Percentiles rank a stretch among this genome's conserved stretches.
phyloP scores from a whole-genome alignment of 2,329 filamentous ascomycete species.

The Colletotrichum australisinense region DNA sequence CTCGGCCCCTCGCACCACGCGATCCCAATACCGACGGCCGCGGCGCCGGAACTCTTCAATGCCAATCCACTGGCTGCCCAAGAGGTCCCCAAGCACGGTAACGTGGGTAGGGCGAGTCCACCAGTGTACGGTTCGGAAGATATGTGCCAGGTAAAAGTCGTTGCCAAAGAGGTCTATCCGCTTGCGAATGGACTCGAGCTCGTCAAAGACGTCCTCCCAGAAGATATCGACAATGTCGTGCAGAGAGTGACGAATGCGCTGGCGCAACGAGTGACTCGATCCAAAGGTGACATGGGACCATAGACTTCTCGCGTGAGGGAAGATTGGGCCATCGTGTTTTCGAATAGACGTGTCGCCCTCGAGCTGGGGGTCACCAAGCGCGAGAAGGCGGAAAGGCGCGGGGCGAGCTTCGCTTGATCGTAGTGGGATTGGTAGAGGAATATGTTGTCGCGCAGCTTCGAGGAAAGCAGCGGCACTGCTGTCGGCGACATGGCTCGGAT shows the following conservation, averaged over 20 bases:
- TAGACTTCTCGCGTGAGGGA: constrained; percentile 64
- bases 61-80: constrained; percentile 95
- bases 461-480: constrained; percentile 46
- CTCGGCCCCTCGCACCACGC: constrained; percentile 77
- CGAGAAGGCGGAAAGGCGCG: constrained; percentile 87
- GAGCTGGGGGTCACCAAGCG: constrained; percentile 91
- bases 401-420: constrained; percentile 42
- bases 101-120: constrained; percentile 89
- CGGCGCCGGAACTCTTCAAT: constrained; percentile 85
- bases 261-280: constrained; percentile 59
- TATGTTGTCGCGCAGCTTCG: constrained; percentile 50
- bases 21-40: constrained; percentile 81
- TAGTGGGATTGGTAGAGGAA: constrained; percentile 35
- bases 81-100: constrained; percentile 87
- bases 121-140: constrained; percentile 87
- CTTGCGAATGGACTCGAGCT: constrained; percentile 78
- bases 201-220: constrained; percentile 75
- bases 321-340: constrained; percentile 61
- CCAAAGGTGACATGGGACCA: constrained; percentile 60
- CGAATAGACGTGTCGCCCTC: constrained; percentile 91
- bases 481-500: constrained; percentile 26
- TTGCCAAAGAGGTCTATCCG: constrained; percentile 90
- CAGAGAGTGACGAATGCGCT: constrained; percentile 62
- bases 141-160: constrained; percentile 93
- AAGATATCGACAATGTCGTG: constrained; percentile 72